Conservation (phyloP, 495 filamentous ascomycete genomes). For the Aspergillus saccharolyticus region DNA sequence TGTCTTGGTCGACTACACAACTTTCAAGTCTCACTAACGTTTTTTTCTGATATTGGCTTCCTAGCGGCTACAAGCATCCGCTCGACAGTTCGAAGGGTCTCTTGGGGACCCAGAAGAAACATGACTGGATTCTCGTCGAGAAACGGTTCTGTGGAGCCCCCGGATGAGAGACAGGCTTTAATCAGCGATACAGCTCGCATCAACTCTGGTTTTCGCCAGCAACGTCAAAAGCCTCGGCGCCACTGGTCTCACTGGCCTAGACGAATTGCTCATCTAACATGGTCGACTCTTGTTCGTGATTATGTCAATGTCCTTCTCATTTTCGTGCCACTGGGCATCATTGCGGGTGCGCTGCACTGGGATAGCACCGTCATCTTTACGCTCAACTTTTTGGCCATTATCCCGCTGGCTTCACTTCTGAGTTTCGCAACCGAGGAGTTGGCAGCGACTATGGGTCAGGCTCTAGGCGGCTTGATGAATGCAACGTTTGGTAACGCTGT, state of each 20-base stretch:
- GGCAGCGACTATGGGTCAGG: conserved; percentile 76
- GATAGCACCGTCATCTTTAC: conserved; percentile 72
- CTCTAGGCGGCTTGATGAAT: conserved; percentile 87
- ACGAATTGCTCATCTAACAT: conserved; percentile 44
- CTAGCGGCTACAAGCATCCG: conserved; percentile 29
- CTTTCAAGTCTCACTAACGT: too few relatives aligned
- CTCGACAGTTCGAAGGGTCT: conserved; percentile 30
- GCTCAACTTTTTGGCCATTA: conserved; percentile 93
- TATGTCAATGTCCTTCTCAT: conserved; percentile 84
- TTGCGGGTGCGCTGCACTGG: conserved; percentile 68
- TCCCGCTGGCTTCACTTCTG: conserved; percentile 85
- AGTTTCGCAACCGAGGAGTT: conserved; percentile 97
- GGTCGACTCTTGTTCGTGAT: conserved; percentile 54
- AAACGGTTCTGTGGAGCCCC: conserved; percentile 25
- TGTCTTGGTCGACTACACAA: too few relatives aligned
- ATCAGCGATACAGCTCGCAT: conserved; percentile 21
- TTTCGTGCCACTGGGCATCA: conserved; percentile 85
- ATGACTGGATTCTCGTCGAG: conserved; percentile 25
- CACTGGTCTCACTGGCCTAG: conserved; percentile 55
- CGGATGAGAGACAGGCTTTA: conserved; percentile 30
- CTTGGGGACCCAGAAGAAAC: conserved; percentile 27
- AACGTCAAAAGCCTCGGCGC: conserved; percentile 32
- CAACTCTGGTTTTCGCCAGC: conserved; percentile 20
- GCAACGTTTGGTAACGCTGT: conserved; percentile 97
- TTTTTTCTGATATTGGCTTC: background rate